Conservation (phyloP, 2,329 filamentous ascomycete genomes). For the Drechslerella stenobrocha region DNA sequence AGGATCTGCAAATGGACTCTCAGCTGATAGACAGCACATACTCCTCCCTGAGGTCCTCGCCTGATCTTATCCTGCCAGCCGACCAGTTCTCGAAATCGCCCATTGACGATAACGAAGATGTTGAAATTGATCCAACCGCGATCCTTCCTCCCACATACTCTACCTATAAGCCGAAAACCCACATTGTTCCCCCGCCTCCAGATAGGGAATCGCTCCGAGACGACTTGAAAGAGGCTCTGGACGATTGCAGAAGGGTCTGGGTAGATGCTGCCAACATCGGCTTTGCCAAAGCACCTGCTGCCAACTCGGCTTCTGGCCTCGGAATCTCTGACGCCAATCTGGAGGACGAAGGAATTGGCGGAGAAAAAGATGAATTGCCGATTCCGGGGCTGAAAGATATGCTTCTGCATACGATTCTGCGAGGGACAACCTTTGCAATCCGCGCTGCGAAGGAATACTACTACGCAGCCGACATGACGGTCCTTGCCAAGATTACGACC, state of each 20-base stretch:
- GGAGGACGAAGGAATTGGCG: constrained; percentile 39
- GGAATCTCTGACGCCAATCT: constrained; percentile 18
- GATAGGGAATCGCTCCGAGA: constrained; percentile 76
- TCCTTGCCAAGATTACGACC: constrained; percentile 80
- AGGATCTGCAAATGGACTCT: constrained; percentile 54
- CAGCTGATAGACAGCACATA: constrained; percentile 65
- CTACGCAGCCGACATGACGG: constrained; percentile 83
- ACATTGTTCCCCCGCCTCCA: constrained; percentile 74
- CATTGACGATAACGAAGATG: constrained; percentile 61
- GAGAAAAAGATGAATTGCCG: constrained; percentile 40
- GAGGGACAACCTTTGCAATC: constrained; percentile 93
- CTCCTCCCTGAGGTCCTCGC: constrained; percentile 65
- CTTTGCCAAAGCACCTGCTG: constrained; percentile 25
- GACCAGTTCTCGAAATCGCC: constrained; percentile 59
- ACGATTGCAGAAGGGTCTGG: constrained; percentile 48
- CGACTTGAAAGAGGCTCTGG: constrained; percentile 68
- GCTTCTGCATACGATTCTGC: constrained; percentile 66
- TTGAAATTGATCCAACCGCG: constrained; percentile 68
- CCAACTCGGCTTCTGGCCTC: constrained; percentile 3
- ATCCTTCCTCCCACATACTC: constrained; percentile 97
- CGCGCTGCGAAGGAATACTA: constrained; percentile 95
- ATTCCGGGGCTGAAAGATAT: constrained; percentile 45
- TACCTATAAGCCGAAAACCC: constrained; percentile 85
- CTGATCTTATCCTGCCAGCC: constrained; percentile 59
- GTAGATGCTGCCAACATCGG: constrained; percentile 40